Conservation (phyloP, 805 yeast genomes). For the Priceomyces fermenticarens region DNA sequence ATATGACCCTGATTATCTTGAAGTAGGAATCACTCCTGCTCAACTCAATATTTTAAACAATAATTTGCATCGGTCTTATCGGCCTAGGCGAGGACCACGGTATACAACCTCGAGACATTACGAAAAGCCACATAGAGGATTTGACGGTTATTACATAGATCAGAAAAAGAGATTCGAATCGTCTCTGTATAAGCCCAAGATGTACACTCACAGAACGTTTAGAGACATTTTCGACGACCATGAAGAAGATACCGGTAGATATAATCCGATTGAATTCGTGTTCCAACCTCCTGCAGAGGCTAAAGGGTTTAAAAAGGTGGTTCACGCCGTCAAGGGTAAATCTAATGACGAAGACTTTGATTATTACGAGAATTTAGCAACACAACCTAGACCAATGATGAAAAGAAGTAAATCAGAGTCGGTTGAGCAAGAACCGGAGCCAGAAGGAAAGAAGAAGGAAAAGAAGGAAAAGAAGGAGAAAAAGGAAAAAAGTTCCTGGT, state of each 20-base stretch:
- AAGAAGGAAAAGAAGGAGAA: slow-evolving; percentile 14
- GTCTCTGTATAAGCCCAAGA: slow-evolving; percentile 30
- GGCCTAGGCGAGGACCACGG: background rate
- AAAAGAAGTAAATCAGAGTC: background rate
- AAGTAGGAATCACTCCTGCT: slow-evolving; percentile 38
- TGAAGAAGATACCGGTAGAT: slow-evolving; percentile 25
- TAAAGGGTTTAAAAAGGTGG: slow-evolving; percentile 23
- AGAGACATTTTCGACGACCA: slow-evolving; percentile 32
- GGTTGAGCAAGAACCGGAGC: background rate
- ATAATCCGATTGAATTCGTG: slow-evolving; percentile 40
- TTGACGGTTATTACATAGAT: slow-evolving; percentile 32
- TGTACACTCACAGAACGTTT: slow-evolving; percentile 40
- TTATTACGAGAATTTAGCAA: slow-evolving; percentile 24
- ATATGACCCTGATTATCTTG: slow-evolving; percentile 23
- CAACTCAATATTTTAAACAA: slow-evolving; percentile 25
- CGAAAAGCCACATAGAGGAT: background rate
- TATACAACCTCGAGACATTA: background rate
- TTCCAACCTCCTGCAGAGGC: slow-evolving; percentile 26
- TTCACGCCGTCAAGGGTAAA: slow-evolving; percentile 25
- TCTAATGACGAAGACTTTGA: slow-evolving; percentile 34
- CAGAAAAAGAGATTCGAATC: slow-evolving; percentile 35
- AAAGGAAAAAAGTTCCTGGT: slow-evolving; percentile 13
- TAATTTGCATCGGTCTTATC: background rate
- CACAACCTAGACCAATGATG: background rate
- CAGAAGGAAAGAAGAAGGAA: slow-evolving; percentile 10